Base-by-base conservation (phyloP, 2,329 filamentous ascomycete genomes). In the Monascus ruber region DNA sequence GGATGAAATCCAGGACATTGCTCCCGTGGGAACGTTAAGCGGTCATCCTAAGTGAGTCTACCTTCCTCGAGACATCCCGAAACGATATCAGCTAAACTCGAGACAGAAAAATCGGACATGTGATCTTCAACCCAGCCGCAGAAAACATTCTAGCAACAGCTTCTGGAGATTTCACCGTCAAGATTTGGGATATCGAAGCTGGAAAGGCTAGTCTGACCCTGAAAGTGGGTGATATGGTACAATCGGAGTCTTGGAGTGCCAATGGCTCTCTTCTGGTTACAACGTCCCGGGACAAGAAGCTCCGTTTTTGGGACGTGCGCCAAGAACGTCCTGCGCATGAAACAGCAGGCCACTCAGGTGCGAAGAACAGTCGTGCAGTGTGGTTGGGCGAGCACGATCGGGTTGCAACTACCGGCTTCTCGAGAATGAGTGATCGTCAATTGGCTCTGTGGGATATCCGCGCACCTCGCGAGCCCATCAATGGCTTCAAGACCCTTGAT, bases 351-450 rank as follows among this genome's bases (percentile, higher is more conserved):
- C 91, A 98, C 62, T 75, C 80, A 26, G 91, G 91, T 41, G 91
- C 91, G 50, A 98, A 98, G 76, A 96, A 94, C 72, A 95, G 89
- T 66, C 83, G 91, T 59, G 83, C 83, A 26, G 88, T 94, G 9
- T 98, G 91, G 91, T 76, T 98, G 74, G 91, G 89, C 58, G 91
- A 96, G 66, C 86, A 93, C 58, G 93, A 96, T 68, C 81, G 89
- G 48, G 81, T 98, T 55, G 91, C 85, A 38, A 96, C 91, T 2
- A 96, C 91, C 5, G 91, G 91, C 48, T 98, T 98, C 73, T 95
- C 88, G 37, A 84, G 81, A 60, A 96, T 96, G 91, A 96, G 91
- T 61, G 91, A 98, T 68, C 81, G 91, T 39, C 91, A 98, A 63
- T 74, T 98, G 51, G 91, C 85, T 38, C 73, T 98, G 31, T 98